Conservation (phyloP, 1,284 basidiomycete genomes). For the Tilletia indica region DNA sequence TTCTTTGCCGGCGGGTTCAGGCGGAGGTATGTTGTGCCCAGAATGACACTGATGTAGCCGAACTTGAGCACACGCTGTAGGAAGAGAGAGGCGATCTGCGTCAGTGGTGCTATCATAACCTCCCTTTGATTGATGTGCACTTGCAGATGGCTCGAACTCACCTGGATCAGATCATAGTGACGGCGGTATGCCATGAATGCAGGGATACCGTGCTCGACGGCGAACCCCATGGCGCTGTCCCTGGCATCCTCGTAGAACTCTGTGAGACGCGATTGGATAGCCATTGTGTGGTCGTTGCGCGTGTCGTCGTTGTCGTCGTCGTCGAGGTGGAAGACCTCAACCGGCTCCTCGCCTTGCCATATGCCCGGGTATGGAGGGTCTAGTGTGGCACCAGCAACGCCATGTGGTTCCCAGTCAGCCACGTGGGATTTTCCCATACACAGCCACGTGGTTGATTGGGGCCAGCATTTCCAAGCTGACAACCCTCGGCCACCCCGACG, state of each 20-base stretch:
- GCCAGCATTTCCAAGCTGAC: too few species aligned
- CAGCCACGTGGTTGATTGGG: too few species aligned
- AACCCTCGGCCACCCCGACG: too few species aligned
- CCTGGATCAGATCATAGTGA: slow-evolving; percentile 17
- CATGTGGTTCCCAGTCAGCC: too few species aligned
- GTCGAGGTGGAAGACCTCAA: too few species aligned
- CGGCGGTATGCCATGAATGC: slow-evolving; percentile 11
- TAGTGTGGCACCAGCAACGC: too few species aligned
- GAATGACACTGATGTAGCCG: slow-evolving; percentile 18
- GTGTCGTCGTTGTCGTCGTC: too few species aligned
- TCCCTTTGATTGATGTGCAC: too few species aligned
- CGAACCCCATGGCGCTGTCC: slow-evolving; percentile 13
- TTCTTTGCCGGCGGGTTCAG: slow-evolving; percentile 17
- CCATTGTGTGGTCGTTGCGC: not conserved
- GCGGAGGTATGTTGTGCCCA: slow-evolving; percentile 13
- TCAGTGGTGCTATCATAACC: not conserved
- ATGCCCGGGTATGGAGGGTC: too few species aligned
- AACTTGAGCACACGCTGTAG: not conserved
- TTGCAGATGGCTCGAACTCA: not conserved
- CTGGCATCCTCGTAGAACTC: slow-evolving; percentile 10
- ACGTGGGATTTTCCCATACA: too few species aligned
- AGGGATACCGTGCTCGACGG: not conserved
- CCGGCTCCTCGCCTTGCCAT: too few species aligned
- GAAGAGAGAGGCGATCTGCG: not conserved
- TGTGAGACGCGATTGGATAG: slow-evolving; percentile 2